Conservation (phyloP, 441 rosid genomes). For the Dalechampia spathulata region DNA sequence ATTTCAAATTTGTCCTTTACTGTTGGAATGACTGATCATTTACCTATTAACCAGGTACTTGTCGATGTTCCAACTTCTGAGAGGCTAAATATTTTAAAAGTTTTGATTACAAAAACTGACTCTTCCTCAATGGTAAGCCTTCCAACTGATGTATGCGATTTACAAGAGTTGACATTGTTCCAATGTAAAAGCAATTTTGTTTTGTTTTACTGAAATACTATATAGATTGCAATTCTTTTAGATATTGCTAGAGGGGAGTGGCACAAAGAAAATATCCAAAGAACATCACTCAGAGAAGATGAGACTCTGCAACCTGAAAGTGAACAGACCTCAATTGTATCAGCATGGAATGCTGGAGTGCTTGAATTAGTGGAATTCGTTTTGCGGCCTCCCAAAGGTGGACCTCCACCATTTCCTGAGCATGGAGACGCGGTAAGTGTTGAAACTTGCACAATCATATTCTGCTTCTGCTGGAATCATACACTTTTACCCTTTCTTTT, state of each 20-base stretch:
- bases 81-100: conserved; percentile 51
- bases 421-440: conserved; percentile 56
- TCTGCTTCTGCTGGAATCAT: background rate
- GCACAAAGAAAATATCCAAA: conserved; percentile 29
- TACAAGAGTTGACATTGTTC: conserved; percentile 6
- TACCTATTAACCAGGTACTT: conserved; percentile 69
- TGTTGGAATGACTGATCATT: no score
- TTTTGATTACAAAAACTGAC: conserved; percentile 42
- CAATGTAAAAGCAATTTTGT: conserved; percentile 4
- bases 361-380: conserved; percentile 64
- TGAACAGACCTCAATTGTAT: conserved; percentile 15
- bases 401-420: conserved; percentile 80
- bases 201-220: background rate
- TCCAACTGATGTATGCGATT: conserved; percentile 4
- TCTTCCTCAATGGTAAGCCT: conserved; percentile 80
- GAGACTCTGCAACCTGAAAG: conserved; percentile 22
- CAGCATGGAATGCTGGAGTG: conserved; percentile 39
- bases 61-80: conserved; percentile 62
- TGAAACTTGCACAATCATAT: background rate
- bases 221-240: conserved; percentile 75
- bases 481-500: background rate
- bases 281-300: conserved; percentile 12
- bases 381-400: conserved; percentile 70
- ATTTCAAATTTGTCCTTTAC: background rate
- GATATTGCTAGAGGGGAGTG: conserved; percentile 60